Evolutionary conservation across 2,329 filamentous ascomycete genomes (phyloP).

Genomic region (Aspergillus candidus): DNA sequence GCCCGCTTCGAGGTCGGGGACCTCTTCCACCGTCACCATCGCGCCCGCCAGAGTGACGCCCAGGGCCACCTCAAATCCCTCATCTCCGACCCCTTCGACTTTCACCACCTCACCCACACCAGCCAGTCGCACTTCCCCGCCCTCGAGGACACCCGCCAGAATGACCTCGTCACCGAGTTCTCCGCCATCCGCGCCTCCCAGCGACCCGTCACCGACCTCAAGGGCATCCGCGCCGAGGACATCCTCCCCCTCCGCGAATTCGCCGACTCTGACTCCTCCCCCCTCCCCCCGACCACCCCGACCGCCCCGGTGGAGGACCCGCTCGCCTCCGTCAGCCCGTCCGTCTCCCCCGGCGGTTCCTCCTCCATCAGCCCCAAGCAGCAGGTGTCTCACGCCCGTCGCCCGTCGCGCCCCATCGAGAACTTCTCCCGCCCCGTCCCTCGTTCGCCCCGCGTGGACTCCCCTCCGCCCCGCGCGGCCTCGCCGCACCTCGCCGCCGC

Average conservation of each 20-base stretch:
- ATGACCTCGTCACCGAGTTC: slow-evolving; percentile 50
- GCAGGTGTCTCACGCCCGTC: slow-evolving; percentile 17
- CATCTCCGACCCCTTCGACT: slow-evolving; percentile 59
- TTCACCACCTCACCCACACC: slow-evolving; percentile 59
- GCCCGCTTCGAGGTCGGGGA: slow-evolving; percentile 28
- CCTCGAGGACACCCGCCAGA: slow-evolving; percentile 46
- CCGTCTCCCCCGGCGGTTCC: slow-evolving; percentile 25
- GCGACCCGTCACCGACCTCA: slow-evolving; percentile 43
- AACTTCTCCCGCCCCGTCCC: slow-evolving; percentile 52
- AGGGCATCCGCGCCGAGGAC: slow-evolving; percentile 49
- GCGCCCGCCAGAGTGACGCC: slow-evolving; percentile 26
- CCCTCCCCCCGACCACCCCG: slow-evolving; percentile 28
- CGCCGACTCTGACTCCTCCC: slow-evolving; percentile 25
- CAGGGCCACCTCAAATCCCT: slow-evolving; percentile 40
- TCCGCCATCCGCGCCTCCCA: slow-evolving; percentile 50
- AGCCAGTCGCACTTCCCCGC: slow-evolving; percentile 49
- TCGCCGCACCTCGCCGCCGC: slow-evolving; percentile 30
- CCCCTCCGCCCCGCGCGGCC: slow-evolving; percentile 32
- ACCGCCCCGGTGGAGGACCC: slow-evolving; percentile 7
- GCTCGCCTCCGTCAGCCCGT: slow-evolving; percentile 23
- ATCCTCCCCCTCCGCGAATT: slow-evolving; percentile 33
- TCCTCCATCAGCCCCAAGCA: slow-evolving; percentile 19
- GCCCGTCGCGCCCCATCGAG: slow-evolving; percentile 41
- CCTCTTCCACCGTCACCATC: slow-evolving; percentile 29
- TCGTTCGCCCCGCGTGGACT: slow-evolving; percentile 35